Evolutionary conservation across 805 yeast genomes (phyloP).

Genomic region (Spathaspora sp.): DNA sequence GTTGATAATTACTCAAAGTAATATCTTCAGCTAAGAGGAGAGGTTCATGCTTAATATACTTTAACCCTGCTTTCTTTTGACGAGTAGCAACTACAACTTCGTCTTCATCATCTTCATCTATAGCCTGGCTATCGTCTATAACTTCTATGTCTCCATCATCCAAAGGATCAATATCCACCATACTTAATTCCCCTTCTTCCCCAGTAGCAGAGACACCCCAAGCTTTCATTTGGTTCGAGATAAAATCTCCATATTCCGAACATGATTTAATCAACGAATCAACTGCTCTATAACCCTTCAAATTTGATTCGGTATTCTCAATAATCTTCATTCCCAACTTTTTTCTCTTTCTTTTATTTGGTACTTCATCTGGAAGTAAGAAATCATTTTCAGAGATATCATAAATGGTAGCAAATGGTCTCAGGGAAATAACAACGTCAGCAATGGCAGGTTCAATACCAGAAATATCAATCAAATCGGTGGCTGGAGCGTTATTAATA

Average conservation of each 20-base stretch:
- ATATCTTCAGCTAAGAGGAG: slow-evolving; percentile 56
- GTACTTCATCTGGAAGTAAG: slow-evolving; percentile 28
- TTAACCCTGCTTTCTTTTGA: slow-evolving; percentile 18
- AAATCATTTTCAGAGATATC: slow-evolving; percentile 59
- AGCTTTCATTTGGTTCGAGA: slow-evolving; percentile 65
- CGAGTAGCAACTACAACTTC: slow-evolving; percentile 25
- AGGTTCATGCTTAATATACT: slow-evolving; percentile 72
- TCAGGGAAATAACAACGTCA: slow-evolving; percentile 50
- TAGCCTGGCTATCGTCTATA: slow-evolving; percentile 22
- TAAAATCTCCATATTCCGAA: slow-evolving; percentile 67
- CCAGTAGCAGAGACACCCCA: slow-evolving; percentile 89
- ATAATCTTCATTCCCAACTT: slow-evolving; percentile 72
- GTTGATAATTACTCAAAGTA: slow-evolving; percentile 82
- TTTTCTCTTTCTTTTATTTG: slow-evolving; percentile 41
- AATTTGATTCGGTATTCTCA: slow-evolving; percentile 63
- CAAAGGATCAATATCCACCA: slow-evolving; percentile 47
- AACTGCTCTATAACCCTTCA: slow-evolving; percentile 90
- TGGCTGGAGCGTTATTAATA: slow-evolving; percentile 69
- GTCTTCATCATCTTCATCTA: slow-evolving; percentile 25
- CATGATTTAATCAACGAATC: slow-evolving; percentile 88
- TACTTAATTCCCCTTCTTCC: slow-evolving; percentile 58
- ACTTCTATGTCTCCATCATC: slow-evolving; percentile 19
- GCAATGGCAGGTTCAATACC: slow-evolving; percentile 68
- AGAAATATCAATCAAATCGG: slow-evolving; percentile 79
- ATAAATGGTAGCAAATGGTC: slow-evolving; percentile 67